Evolutionary conservation across 2,329 filamentous ascomycete genomes (phyloP), one percentile per base, ranked within the genome.

Genomic region (Parastagonospora nodorum): DNA sequence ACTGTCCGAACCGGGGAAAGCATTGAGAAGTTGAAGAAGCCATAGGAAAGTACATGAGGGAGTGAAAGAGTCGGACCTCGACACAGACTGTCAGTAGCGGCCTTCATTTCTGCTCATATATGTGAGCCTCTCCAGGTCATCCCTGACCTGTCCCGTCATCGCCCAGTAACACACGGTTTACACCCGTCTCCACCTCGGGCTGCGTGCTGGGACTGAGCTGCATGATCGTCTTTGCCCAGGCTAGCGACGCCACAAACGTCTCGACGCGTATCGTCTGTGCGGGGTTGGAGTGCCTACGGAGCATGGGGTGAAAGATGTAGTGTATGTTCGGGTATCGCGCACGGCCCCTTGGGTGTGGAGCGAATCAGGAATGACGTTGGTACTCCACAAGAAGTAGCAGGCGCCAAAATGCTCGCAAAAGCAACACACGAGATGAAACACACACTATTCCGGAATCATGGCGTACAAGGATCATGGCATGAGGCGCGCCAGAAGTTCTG

Each of bases 1-100:
- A 66, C 24, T 70, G 66, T 32, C 58, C 60, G 38, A 58, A 58
- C 15, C 59, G 57, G 16, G 59, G 43, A 41, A 56, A 60, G 53
- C 48, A 60, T 24, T 52, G 56, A 9, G 50, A 32, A 35, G 45
- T 36, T 28, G 55, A 43, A 19, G 47, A 50, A 50, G 57, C 55
- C 63, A 63, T 63, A 10, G 44, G 53, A 39, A 64, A 47, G 42
- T 51, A 53, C 54, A 60, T 62, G 19, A 16, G 37, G 29, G 33
- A 39, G 44, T 29, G 36, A n/a, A 40, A 46, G 35, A 39, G 12
- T 16, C 28, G 40, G 16, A 42, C 29, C 10, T 32, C 29, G 10
- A 33, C 10, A 10, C 15, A 42, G 28, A 42, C 15, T 10, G 29
- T 38, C 32, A 37, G 45, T 50, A 53, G 51, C 24, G 52, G 49